Percentiles rank a stretch among this genome's conserved stretches.
Conservation (phyloP, 768 basidiomycete genomes). For the Suillus weaverae region DNA sequence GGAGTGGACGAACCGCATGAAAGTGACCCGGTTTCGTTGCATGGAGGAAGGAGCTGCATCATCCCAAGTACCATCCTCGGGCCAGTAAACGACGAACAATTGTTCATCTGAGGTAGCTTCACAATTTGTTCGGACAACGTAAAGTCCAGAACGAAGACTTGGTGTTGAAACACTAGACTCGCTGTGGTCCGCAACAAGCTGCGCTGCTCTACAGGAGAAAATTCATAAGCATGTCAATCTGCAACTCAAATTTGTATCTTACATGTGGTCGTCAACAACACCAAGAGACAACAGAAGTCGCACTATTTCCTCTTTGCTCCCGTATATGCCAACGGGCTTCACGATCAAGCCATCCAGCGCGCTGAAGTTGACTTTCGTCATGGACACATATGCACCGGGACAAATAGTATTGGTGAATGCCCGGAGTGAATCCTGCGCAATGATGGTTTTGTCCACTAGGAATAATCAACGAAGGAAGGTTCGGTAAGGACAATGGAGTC, state of each 20-base stretch:
- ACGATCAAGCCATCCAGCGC: conserved; percentile 45
- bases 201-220: conserved; percentile 3
- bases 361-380: conserved; percentile 59
- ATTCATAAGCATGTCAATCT: conserved; percentile 3
- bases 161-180: conserved; percentile 14
- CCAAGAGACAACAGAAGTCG: conserved; percentile 40
- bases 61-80: conserved; percentile 59
- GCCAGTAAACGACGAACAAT: conserved; percentile 60
- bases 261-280: conserved; percentile 42
- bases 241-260: conserved; percentile 17
- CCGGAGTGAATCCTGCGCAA: conserved; percentile 49
- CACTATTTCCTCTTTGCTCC: conserved; percentile 51
- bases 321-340: conserved; percentile 58
- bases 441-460: conserved; percentile 65
- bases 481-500: conserved; percentile 7
- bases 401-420: conserved; percentile 48
- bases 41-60: conserved; percentile 46
- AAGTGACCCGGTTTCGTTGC: conserved; percentile 53
- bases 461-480: neutral
- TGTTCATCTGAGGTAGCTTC: conserved; percentile 17
- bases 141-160: conserved; percentile 47
- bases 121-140: conserved; percentile 33
- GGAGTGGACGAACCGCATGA: conserved; percentile 51
- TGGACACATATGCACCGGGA: conserved; percentile 52
- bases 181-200: conserved; percentile 5